A percentile compares a stretch with the other conserved stretches of the same genome.
These are phyloP conservation scores for Cladosporium sp. DNA, from an alignment of 2,329 filamentous ascomycete genomes.

Conservation along the genomic window DNA sequence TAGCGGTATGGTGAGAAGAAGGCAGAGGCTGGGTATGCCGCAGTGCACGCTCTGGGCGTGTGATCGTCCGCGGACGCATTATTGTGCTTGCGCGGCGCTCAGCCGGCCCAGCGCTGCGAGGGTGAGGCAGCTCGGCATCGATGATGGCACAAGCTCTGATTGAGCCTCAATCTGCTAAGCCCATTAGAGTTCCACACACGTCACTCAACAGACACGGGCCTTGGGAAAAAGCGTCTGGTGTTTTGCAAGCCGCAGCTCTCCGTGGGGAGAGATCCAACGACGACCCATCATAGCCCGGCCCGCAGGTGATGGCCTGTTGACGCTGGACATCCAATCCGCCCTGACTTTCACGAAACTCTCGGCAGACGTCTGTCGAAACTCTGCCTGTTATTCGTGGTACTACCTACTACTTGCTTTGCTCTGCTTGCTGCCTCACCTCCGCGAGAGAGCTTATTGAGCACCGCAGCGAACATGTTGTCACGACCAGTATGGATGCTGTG, in stretches of 20 bases:
- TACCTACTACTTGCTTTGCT: not conserved
- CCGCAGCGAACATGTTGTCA: conserved; percentile 24
- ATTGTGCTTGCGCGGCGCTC: conserved; percentile 7
- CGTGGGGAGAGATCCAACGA: not conserved
- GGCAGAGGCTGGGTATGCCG: no score
- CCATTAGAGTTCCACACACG: not conserved
- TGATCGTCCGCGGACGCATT: not conserved
- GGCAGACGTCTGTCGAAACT: not conserved
- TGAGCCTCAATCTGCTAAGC: not conserved
- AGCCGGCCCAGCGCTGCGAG: not conserved
- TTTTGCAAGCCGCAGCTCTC: not conserved
- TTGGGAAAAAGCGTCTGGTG: not conserved
- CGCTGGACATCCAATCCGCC: not conserved
- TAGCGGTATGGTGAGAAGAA: no score
- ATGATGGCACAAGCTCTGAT: not conserved
- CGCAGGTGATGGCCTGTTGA: not conserved
- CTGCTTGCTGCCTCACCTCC: not conserved
- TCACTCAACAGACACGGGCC: conserved; percentile 7
- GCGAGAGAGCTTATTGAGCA: not conserved
- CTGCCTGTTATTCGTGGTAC: not conserved
- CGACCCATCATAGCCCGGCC: not conserved
- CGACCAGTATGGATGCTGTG: conserved; percentile 28
- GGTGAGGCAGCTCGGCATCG: not conserved
- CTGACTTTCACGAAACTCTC: not conserved
- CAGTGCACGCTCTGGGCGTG: not conserved